A percentile compares a stretch with the other conserved stretches of the same genome.
Evolutionary conservation across 2,329 filamentous ascomycete species (phyloP).

Genomic region (Penicillium thymicola): DNA sequence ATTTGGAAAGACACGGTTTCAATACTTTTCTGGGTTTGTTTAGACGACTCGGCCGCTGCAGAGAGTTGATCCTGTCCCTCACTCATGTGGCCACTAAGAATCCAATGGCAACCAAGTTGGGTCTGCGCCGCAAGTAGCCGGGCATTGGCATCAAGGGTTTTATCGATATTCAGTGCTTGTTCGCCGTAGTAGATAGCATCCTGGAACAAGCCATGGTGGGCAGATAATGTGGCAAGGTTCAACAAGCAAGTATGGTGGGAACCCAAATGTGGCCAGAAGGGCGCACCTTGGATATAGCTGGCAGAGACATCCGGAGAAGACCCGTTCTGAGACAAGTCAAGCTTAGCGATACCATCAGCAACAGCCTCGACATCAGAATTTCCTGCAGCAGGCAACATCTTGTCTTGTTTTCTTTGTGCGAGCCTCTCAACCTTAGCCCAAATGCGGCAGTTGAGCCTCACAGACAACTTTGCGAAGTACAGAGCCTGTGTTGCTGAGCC

Average conservation of each 20-base stretch:
- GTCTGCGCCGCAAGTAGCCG: conserved; percentile 48
- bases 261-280: conserved; percentile 76
- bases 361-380: conserved; percentile 37
- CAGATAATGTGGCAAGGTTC: conserved; percentile 73
- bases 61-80: conserved; percentile 57
- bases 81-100: conserved; percentile 48
- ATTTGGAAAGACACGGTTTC: conserved; percentile 50
- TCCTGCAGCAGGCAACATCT: conserved; percentile 16
- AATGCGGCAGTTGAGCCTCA: conserved; percentile 49
- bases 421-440: conserved; percentile 52
- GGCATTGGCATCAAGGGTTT: conserved; percentile 61
- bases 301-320: conserved; percentile 40
- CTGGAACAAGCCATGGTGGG: conserved; percentile 79
- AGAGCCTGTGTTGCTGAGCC: conserved; percentile 47
- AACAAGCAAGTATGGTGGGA: conserved; percentile 69
- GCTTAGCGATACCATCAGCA: conserved; percentile 38
- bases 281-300: conserved; percentile 55
- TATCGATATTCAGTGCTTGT: conserved; percentile 74
- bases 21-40: conserved; percentile 50
- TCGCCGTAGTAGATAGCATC: conserved; percentile 88
- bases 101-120: conserved; percentile 48
- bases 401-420: conserved; percentile 35
- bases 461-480: conserved; percentile 48
- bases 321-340: conserved; percentile 37
- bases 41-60: conserved; percentile 56